phyloP scores from a whole-genome alignment of 2,329 filamentous ascomycete genomes.

The Xylaria sp. region DNA sequence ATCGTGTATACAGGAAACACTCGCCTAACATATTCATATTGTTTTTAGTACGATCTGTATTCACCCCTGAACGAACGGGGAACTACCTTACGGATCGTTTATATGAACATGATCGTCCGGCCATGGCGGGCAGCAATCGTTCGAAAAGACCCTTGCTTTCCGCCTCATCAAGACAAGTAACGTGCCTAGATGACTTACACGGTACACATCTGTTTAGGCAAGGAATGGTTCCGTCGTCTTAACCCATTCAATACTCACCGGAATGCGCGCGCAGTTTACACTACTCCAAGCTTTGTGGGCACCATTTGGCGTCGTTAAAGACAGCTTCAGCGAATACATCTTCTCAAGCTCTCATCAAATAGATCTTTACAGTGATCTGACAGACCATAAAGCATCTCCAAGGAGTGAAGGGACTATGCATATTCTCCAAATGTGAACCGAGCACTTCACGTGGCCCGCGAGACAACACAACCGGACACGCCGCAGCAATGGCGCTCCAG shows the following conservation, averaged over 20 bases:
- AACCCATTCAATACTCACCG: not conserved
- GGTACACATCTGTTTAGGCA: not conserved
- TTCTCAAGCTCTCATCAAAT: slow-evolving; percentile 17
- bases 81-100: slow-evolving; percentile 7
- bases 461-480: slow-evolving; percentile 22
- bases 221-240: not conserved
- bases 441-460: slow-evolving; percentile 34
- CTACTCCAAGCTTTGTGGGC: slow-evolving; percentile 13
- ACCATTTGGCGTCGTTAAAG: not conserved
- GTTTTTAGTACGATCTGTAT: not conserved
- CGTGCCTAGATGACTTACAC: slow-evolving; percentile 2
- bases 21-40: not conserved
- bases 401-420: slow-evolving; percentile 30
- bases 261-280: not conserved
- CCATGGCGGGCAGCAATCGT: slow-evolving; percentile 14
- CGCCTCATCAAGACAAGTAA: slow-evolving; percentile 11
- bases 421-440: slow-evolving; percentile 32
- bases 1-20: not conserved
- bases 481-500: slow-evolving; percentile 10
- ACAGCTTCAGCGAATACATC: not conserved
- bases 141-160: slow-evolving; percentile 8
- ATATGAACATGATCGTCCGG: slow-evolving; percentile 12
- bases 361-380: slow-evolving; percentile 25
- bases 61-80: not conserved
- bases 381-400: slow-evolving; percentile 7